Evolutionary conservation across 306 rosid species (phyloP).

Genomic region (Chamaecrista fasciculata): DNA sequence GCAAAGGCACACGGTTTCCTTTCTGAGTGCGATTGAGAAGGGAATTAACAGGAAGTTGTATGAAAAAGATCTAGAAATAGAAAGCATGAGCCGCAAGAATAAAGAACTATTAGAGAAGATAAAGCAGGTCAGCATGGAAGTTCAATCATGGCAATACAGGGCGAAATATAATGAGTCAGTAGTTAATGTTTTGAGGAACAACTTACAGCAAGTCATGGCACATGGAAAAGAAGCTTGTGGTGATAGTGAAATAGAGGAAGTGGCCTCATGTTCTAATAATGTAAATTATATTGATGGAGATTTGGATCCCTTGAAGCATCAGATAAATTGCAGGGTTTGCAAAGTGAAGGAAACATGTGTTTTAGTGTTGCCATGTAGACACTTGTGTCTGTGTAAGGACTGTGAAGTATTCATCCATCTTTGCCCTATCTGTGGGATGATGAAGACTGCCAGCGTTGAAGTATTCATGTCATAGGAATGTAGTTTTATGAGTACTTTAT

Average conservation of each 20-base stretch:
- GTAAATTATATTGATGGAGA: constrained; percentile 18
- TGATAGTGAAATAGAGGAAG: constrained; percentile 38
- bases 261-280: constrained; percentile 25
- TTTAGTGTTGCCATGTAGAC: constrained; percentile 39
- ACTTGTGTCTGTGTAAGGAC: constrained; percentile 39
- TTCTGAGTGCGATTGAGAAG: constrained; percentile 30
- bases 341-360: constrained; percentile 28
- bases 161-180: constrained; percentile 39
- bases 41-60: constrained; percentile 31
- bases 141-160: constrained; percentile 34
- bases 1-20: constrained; percentile 36
- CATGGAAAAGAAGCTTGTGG: constrained; percentile 36
- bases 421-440: constrained; percentile 31
- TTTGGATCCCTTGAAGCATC: neutral
- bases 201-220: constrained; percentile 34
- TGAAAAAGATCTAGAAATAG: constrained; percentile 33
- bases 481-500: no score
- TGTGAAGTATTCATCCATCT: constrained; percentile 32
- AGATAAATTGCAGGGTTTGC: constrained; percentile 33
- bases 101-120: constrained; percentile 33
- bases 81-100: constrained; percentile 34
- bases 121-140: constrained; percentile 32
- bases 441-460: constrained; percentile 33
- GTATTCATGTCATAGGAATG: constrained; percentile 23
- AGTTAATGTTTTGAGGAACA: constrained; percentile 21